Evolutionary conservation across 2,329 filamentous ascomycete species (phyloP).

Genomic region (Daldinia sp.): DNA sequence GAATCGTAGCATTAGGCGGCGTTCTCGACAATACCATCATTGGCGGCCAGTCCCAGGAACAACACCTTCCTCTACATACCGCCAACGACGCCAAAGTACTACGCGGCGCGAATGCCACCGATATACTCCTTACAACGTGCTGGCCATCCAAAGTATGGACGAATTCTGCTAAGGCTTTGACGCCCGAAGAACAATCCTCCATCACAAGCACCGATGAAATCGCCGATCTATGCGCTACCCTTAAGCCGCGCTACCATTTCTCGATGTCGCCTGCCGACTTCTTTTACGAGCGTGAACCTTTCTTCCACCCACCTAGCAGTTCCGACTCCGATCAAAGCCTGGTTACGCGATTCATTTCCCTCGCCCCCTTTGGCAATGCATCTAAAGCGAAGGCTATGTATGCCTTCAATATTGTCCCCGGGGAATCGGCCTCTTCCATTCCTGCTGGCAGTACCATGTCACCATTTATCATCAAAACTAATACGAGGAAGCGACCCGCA

Average conservation of each 20-base stretch:
- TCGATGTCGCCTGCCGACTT: conserved; percentile 69
- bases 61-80: conserved; percentile 80
- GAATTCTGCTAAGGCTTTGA: conserved; percentile 70
- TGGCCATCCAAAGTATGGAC: conserved; percentile 81
- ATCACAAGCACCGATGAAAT: conserved; percentile 70
- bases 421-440: conserved; percentile 66
- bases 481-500: conserved; percentile 65
- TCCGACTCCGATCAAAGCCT: conserved; percentile 59
- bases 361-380: conserved; percentile 79
- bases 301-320: conserved; percentile 69
- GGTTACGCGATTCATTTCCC: conserved; percentile 88
- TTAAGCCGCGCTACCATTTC: conserved; percentile 95
- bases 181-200: conserved; percentile 59
- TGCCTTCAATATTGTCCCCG: conserved; percentile 75
- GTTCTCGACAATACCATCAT: conserved; percentile 68
- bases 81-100: conserved; percentile 78
- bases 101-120: conserved; percentile 77
- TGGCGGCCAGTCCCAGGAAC: conserved; percentile 71
- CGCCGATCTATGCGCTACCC: conserved; percentile 76
- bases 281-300: conserved; percentile 93
- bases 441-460: conserved; percentile 78
- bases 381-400: conserved; percentile 83
- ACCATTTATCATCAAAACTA: conserved; percentile 65
- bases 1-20: conserved; percentile 87
- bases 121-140: conserved; percentile 85